phyloP scores from a whole-genome alignment of 1,284 basidiomycete species.

The Puccinia coronata region DNA sequence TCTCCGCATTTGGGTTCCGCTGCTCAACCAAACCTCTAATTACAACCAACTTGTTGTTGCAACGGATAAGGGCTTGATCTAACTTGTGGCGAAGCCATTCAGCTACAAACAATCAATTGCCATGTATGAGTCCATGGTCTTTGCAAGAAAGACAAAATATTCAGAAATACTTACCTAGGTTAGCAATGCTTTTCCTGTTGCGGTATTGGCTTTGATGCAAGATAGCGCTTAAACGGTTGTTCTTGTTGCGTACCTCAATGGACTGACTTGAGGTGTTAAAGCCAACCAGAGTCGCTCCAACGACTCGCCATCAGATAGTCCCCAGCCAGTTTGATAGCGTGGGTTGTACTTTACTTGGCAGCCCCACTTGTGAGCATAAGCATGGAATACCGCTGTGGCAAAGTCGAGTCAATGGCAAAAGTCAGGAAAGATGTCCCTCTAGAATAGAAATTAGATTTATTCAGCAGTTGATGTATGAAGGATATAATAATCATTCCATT shows the following conservation, averaged over 20 bases:
- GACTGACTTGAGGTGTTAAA: too few species aligned
- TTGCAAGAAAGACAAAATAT: neutral
- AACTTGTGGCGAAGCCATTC: neutral
- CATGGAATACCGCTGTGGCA: conserved; percentile 19
- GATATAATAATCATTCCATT: neutral
- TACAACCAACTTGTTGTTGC: neutral
- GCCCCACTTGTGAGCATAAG: conserved; percentile 20
- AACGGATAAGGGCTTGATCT: neutral
- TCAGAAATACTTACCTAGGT: neutral
- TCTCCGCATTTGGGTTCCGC: neutral
- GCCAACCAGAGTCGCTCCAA: conserved; percentile 11
- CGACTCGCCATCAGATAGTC: too few species aligned
- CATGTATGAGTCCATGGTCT: neutral
- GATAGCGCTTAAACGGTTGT: neutral
- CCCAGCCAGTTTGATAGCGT: neutral
- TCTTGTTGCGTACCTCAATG: conserved; percentile 23
- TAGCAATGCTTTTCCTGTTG: neutral
- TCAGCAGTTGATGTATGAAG: neutral
- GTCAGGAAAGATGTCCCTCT: neutral
- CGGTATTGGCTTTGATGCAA: neutral
- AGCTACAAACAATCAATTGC: neutral
- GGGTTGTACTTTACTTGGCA: conserved; percentile 25
- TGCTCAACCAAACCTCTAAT: neutral
- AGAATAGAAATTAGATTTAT: neutral
- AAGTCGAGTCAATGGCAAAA: neutral